Base-by-base conservation (phyloP, 306 rosid species). In the Acacia crassicarpa region DNA sequence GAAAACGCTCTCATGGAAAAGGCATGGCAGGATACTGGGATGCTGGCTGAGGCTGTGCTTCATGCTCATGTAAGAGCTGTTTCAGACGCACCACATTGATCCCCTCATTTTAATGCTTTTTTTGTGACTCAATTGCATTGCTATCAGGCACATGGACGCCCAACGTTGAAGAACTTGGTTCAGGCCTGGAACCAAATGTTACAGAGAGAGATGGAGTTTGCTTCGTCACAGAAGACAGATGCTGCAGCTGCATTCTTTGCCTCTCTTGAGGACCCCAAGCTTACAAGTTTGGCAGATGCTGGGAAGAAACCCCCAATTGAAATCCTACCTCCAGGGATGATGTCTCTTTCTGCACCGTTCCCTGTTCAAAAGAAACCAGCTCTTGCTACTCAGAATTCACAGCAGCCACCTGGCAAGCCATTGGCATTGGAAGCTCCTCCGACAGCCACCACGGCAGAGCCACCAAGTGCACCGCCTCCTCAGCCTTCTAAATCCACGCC, bases 11-110 rank as follows among this genome's bases (percentile, higher is more conserved):
- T 93, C 22, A 96, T 96, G 99, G 99, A 96, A 78, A 96, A 91
- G 93, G 98, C 98, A 9, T 96, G 98, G 98, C 99, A 93, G 86
- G 99, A 96, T 72, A 96, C 98, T 20, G 99, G 99, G 83, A 93
- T 96, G 99, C 92, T 90, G 35, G 99, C 98, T 6, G 99, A 96
- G 84, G 98, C 99, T 67, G 99, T 96, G 82, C 98, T 96, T 86
- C 99, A 96, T 86, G 93, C 99, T 83, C 98, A 96, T 65, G 99
- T 93, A 92, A 53, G 87, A 82, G 51, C 58, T 48, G 62, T 78
- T 46, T 23, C 22, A 20, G 51, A 69, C 56, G 76, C 67, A 66
- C 4, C 78, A 11, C 35, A 61, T 65, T 77, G 25, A 54, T 32
- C 74, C 72, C 72, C 74, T 38, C 63, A 43, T 46, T 82, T 75